Conservation (phyloP, 2,329 filamentous ascomycete species). For the Microcyclospora tardicrescens region DNA sequence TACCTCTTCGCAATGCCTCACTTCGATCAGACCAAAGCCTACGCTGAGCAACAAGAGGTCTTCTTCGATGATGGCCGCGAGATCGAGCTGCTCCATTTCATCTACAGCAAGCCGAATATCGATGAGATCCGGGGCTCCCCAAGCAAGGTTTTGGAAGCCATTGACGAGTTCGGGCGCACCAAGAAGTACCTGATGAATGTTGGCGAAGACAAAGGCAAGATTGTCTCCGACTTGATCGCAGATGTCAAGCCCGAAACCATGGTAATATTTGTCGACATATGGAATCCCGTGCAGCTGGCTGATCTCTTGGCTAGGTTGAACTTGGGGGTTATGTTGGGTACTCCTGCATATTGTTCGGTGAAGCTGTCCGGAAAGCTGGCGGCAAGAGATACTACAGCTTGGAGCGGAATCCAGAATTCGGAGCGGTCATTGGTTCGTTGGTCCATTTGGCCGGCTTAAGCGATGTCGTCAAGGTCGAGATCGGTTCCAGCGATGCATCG, state of each 20-base stretch:
- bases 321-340: slow-evolving; percentile 74
- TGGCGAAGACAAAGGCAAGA: slow-evolving; percentile 58
- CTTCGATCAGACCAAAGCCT: slow-evolving; percentile 34
- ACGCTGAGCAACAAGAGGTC: slow-evolving; percentile 35
- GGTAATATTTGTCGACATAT: slow-evolving; percentile 26
- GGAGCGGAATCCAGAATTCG: slow-evolving; percentile 63
- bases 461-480: slow-evolving; percentile 55
- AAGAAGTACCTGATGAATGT: slow-evolving; percentile 71
- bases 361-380: slow-evolving; percentile 49
- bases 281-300: slow-evolving; percentile 6
- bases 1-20: slow-evolving; percentile 10
- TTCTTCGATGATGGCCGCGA: slow-evolving; percentile 57
- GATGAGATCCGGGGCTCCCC: slow-evolving; percentile 53
- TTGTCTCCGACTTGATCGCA: slow-evolving; percentile 55
- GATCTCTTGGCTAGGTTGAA: slow-evolving; percentile 43
- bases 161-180: slow-evolving; percentile 55
- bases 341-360: slow-evolving; percentile 63
- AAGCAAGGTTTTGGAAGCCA: slow-evolving; percentile 49
- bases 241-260: slow-evolving; percentile 54
- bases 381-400: slow-evolving; percentile 57
- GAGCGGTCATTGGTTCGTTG: slow-evolving; percentile 54
- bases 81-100: slow-evolving; percentile 56
- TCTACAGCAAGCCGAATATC: slow-evolving; percentile 50
- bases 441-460: slow-evolving; percentile 61
- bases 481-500: slow-evolving; percentile 56